Evolutionary conservation across 2,329 filamentous ascomycete species (phyloP), one percentile per base, ranked within the genome.

Genomic region (Aspergillus sp.): DNA sequence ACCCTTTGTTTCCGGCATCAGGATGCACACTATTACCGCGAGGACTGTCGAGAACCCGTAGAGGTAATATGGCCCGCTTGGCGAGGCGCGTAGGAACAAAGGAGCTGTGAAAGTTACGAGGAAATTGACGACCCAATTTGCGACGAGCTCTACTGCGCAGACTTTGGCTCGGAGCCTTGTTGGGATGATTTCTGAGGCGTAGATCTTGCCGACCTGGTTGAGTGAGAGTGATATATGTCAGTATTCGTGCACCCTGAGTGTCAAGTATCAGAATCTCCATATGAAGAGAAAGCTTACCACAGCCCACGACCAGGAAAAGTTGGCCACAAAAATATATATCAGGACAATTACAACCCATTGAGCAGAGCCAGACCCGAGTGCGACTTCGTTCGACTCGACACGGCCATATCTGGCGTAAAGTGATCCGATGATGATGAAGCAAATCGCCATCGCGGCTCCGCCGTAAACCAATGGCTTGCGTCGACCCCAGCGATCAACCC

Each of bases 231-330:
- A 51, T 34, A 26, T 42, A 51, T 34, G 36, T 42, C 24, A 48
- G 36, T 45, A 13, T 45, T 26, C 11, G 15, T 9, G 6, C 17
- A 11, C 12, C 24, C 1, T 24, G n/a, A n/a, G 24, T 24, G 24
- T 24, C 24, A 24, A 24, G 7, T 24, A 24, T 24, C 24, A 30
- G 26, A 30, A 11, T 30, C 26, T 15, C 43, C n/a, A 26, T 15
- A 12, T 17, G 8, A 22, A 4, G 41, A 58, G 62, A 39, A 20
- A 22, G 45, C 59, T 50, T 42, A 61, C 53, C 43, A 61, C 59
- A 30, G 67, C 68, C 68, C 68, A 70, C 7, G 67, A 67, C 57
- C 68, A 60, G 3, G 62, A 67, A 55, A 70, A 70, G n/a, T 60
- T 59, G 22, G 63, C 58, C 24, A 70, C 68, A 45, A 69, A 69